Percentiles rank a stretch among this genome's conserved stretches.
phyloP scores from a whole-genome alignment of 2,329 filamentous ascomycete species.

The Phoma sp. region DNA sequence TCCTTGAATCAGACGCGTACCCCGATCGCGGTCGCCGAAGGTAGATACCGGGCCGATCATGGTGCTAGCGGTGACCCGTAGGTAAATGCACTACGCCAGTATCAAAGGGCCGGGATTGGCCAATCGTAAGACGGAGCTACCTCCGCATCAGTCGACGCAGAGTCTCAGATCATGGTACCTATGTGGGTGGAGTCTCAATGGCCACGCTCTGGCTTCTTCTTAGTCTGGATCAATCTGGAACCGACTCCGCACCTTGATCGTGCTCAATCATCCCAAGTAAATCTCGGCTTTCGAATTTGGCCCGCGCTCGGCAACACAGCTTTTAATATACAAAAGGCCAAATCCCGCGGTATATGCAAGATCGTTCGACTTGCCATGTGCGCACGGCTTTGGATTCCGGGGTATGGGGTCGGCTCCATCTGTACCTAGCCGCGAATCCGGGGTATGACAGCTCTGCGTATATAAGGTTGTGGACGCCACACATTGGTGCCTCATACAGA shows the following conservation, averaged over 20 bases:
- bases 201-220: conserved; percentile 4
- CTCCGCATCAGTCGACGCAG: conserved; percentile 9
- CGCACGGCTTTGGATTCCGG: background rate
- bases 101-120: background rate
- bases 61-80: conserved; percentile 8
- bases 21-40: conserved; percentile 10
- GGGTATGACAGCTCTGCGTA: background rate
- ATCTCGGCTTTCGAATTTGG: background rate
- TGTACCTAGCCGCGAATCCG: conserved; percentile 9
- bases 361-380: conserved; percentile 1
- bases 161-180: background rate
- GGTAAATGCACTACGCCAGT: conserved; percentile 6
- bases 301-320: background rate
- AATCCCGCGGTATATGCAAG: conserved; percentile 11
- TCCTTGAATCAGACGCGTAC: background rate
- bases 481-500: background rate
- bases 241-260: background rate
- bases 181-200: conserved; percentile 3
- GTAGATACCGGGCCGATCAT: background rate
- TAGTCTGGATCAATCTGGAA: background rate
- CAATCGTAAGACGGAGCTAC: conserved; percentile 6
- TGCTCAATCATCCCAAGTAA: background rate
- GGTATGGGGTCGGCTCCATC: conserved; percentile 9
- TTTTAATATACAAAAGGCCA: background rate
- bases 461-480: conserved; percentile 1